Conservation (phyloP, 768 basidiomycete genomes). For the Mycena rosella region DNA sequence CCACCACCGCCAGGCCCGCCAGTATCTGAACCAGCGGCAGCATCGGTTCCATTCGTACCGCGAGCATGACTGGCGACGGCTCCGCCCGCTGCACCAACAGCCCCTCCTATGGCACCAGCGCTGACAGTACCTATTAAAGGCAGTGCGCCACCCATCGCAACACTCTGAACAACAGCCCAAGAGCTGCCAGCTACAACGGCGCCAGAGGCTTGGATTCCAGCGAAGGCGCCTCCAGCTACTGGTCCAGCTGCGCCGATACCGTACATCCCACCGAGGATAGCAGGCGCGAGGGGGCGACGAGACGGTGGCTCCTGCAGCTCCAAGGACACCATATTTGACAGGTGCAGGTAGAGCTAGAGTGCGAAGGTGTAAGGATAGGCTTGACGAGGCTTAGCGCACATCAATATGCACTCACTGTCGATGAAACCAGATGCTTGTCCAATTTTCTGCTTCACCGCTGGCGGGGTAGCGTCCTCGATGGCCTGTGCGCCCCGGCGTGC, state of each 20-base stretch:
- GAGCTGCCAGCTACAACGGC: slow-evolving; percentile 24
- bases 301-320: slow-evolving; percentile 18
- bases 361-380: slow-evolving; percentile 17
- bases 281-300: slow-evolving; percentile 15
- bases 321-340: slow-evolving; percentile 20
- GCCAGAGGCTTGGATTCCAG: slow-evolving; percentile 19
- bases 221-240: slow-evolving; percentile 15
- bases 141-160: slow-evolving; percentile 22
- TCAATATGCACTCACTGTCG: slow-evolving; percentile 17
- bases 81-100: slow-evolving; percentile 16
- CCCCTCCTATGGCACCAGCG: slow-evolving; percentile 25
- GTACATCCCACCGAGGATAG: slow-evolving; percentile 18
- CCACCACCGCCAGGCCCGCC: slow-evolving; percentile 13
- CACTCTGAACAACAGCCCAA: slow-evolving; percentile 20
- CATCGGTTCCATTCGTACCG: slow-evolving; percentile 18
- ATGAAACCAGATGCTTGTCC: slow-evolving; percentile 21
- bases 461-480: slow-evolving; percentile 13
- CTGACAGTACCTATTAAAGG: slow-evolving; percentile 19
- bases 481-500: background rate
- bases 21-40: slow-evolving; percentile 8
- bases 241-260: slow-evolving; percentile 23
- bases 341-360: slow-evolving; percentile 18
- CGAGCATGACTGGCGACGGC: slow-evolving; percentile 12
- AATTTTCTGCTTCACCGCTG: slow-evolving; percentile 18
- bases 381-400: slow-evolving; percentile 11